Conservation (phyloP, 305 asterid genomes). For the Solanum hybrid region DNA sequence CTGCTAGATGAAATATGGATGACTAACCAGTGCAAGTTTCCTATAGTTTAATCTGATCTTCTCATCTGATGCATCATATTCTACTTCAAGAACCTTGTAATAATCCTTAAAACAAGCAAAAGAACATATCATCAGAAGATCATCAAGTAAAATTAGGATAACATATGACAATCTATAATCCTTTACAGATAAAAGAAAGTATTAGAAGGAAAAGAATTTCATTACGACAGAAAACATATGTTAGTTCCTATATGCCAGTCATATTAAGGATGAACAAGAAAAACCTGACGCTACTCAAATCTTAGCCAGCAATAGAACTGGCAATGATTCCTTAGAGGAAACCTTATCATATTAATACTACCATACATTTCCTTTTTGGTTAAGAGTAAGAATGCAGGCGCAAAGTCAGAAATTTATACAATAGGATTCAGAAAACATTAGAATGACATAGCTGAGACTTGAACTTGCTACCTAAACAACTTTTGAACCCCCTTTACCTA, state of each 20-base stretch:
- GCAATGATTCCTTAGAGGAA: background rate
- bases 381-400: background rate
- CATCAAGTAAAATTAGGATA: background rate
- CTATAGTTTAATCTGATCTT: slow-evolving; percentile 46
- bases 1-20: background rate
- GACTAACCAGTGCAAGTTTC: slow-evolving; percentile 58
- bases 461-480: background rate
- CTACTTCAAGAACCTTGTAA: slow-evolving; percentile 59
- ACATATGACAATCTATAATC: background rate
- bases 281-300: background rate
- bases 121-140: background rate
- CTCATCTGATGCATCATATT: slow-evolving; percentile 64
- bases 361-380: background rate
- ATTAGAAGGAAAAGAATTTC: background rate
- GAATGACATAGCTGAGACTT: background rate
- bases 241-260: background rate
- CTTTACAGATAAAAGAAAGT: background rate
- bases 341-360: background rate
- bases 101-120: slow-evolving; percentile 35
- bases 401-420: background rate
- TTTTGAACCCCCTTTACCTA: background rate
- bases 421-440: background rate
- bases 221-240: background rate
- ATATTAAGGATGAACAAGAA: background rate
- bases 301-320: background rate